phyloP scores from a whole-genome alignment of 495 filamentous ascomycete genomes.

The Xylaria acuta region DNA sequence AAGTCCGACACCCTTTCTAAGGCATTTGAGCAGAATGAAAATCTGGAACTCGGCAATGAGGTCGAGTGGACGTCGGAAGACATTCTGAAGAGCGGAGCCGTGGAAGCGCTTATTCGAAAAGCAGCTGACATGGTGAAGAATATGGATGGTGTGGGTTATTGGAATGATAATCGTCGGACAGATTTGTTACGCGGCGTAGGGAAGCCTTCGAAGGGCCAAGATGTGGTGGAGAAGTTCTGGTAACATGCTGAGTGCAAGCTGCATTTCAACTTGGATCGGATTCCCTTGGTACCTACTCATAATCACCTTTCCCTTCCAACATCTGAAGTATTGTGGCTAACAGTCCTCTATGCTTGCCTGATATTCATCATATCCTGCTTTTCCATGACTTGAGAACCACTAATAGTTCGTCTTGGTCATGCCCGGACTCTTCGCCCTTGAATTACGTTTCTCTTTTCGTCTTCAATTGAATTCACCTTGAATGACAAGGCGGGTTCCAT shows the following conservation, averaged over 20 bases:
- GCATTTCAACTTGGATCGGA: background rate
- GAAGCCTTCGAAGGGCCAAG: background rate
- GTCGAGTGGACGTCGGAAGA: conserved; percentile 43
- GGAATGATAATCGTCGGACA: conserved; percentile 38
- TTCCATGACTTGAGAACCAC: background rate
- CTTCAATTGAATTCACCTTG: background rate
- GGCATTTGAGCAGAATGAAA: conserved; percentile 45
- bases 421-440: background rate
- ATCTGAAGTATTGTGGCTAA: background rate
- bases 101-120: conserved; percentile 38
- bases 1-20: conserved; percentile 37
- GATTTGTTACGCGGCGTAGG: background rate
- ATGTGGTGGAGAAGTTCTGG: conserved; percentile 15
- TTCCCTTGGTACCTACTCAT: background rate
- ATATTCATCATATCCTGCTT: background rate
- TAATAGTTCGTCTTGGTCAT: background rate
- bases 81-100: conserved; percentile 33
- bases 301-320: background rate
- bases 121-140: conserved; percentile 40
- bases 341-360: background rate
- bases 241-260: background rate
- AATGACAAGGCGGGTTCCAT: background rate
- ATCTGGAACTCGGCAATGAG: conserved; percentile 48
- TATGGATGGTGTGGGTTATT: conserved; percentile 46
- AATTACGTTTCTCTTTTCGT: background rate